Evolutionary conservation across 2,329 filamentous ascomycete species (phyloP).

Genomic region (Botrytis byssoidea): DNA sequence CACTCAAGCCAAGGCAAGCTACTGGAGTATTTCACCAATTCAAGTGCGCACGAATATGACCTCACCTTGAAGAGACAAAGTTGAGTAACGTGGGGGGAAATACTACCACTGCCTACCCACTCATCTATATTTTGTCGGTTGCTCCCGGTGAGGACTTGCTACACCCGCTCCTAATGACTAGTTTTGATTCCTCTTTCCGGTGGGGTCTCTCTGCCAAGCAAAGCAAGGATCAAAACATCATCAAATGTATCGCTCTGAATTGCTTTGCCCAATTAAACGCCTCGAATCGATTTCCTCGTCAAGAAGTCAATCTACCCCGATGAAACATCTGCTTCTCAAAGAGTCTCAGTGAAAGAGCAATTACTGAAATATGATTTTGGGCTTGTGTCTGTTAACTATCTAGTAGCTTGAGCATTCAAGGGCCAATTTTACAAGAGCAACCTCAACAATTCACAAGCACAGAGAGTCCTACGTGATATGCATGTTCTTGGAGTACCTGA

Average conservation of each 20-base stretch:
- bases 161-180: background rate
- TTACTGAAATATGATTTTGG: background rate
- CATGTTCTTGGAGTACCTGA: background rate
- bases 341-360: background rate
- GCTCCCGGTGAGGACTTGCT: background rate
- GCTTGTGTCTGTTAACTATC: background rate
- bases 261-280: background rate
- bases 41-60: background rate
- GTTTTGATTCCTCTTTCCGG: background rate
- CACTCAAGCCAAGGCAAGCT: background rate
- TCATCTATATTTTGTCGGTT: background rate
- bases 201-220: background rate
- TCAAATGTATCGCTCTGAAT: background rate
- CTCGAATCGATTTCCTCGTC: background rate
- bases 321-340: background rate
- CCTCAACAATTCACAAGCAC: background rate
- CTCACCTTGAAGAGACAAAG: background rate
- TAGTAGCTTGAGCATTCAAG: background rate
- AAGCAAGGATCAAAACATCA: background rate
- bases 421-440: background rate
- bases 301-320: background rate
- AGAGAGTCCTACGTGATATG: background rate
- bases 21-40: background rate
- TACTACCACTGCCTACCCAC: background rate
- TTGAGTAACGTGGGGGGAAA: background rate